phyloP scores from a whole-genome alignment of 305 asterid species.

The Ajuga reptans region DNA sequence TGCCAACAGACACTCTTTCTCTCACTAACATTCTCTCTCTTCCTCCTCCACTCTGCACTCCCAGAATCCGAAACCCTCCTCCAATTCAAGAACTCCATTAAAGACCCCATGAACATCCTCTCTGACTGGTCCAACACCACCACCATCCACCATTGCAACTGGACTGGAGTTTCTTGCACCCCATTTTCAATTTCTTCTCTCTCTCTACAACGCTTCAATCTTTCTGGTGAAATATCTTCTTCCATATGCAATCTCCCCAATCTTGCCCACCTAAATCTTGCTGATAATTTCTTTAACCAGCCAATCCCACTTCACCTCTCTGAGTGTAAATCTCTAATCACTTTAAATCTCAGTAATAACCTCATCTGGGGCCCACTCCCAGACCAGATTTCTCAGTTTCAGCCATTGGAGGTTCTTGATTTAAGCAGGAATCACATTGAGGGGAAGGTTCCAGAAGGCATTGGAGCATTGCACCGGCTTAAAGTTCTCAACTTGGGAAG shows the following conservation, averaged over 20 bases:
- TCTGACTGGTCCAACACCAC: constrained; percentile 56
- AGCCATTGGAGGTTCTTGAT: constrained; percentile 47
- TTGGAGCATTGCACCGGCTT: constrained; percentile 51
- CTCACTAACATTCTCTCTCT: constrained; percentile 33
- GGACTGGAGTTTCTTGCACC: constrained; percentile 76
- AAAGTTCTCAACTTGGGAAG: constrained; percentile 54
- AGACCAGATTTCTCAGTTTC: constrained; percentile 57
- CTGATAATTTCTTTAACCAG: constrained; percentile 63
- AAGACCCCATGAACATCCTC: constrained; percentile 50
- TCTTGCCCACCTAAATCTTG: constrained; percentile 53
- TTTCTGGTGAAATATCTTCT: constrained; percentile 76
- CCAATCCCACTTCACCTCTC: constrained; percentile 77
- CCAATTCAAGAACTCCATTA: constrained; percentile 58
- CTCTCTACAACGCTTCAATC: constrained; percentile 54
- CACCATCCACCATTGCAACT: constrained; percentile 50
- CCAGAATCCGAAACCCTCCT: constrained; percentile 59
- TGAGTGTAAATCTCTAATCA: constrained; percentile 44
- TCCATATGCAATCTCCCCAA: constrained; percentile 47
- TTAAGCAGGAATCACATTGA: constrained; percentile 64
- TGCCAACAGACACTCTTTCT: constrained; percentile 31
- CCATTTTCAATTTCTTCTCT: constrained; percentile 41
- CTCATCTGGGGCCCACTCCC: constrained; percentile 84
- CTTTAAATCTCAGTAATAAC: constrained; percentile 56
- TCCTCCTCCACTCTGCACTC: constrained; percentile 29
- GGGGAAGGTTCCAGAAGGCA: constrained; percentile 62